Conservation (phyloP, 2,329 filamentous ascomycete genomes). For the Cercospora zeina region DNA sequence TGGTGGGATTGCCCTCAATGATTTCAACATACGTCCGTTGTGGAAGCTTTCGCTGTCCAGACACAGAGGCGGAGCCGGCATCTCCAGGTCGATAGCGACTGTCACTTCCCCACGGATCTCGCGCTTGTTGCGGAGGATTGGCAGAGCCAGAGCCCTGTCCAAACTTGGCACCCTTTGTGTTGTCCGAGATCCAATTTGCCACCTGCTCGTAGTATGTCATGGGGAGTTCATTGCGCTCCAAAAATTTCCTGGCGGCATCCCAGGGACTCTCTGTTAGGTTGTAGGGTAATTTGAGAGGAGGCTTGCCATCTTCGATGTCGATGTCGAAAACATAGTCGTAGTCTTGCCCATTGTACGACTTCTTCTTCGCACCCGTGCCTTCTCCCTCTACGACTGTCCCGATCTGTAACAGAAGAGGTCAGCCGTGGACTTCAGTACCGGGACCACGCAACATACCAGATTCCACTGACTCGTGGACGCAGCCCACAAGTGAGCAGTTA, state of each 20-base stretch:
- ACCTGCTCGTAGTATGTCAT: conserved; percentile 87
- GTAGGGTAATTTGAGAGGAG: conserved; percentile 88
- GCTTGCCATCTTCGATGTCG: conserved; percentile 91
- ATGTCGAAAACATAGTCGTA: conserved; percentile 98
- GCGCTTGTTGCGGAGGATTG: conserved; percentile 50
- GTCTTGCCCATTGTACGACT: conserved; percentile 75
- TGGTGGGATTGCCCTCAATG: conserved; percentile 39
- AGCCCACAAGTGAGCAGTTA: conserved; percentile 90
- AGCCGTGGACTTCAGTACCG: neutral
- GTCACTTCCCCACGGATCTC: conserved; percentile 77
- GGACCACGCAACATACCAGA: conserved; percentile 27
- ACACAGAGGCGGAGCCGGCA: conserved; percentile 42
- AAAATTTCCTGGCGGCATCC: conserved; percentile 85
- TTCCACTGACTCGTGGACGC: conserved; percentile 41
- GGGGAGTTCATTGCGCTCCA: conserved; percentile 83
- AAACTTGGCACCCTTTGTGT: conserved; percentile 83
- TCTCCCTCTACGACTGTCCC: conserved; percentile 91
- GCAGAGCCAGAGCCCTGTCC: conserved; percentile 53
- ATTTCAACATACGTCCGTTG: conserved; percentile 37
- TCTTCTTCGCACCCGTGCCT: conserved; percentile 71
- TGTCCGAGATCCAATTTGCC: conserved; percentile 85
- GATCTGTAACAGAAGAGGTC: conserved; percentile 55
- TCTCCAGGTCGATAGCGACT: conserved; percentile 76
- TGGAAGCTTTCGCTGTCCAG: conserved; percentile 36
- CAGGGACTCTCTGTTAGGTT: conserved; percentile 92